Base-by-base conservation (phyloP, 352 stramenopile species). In the Pythium sp. region DNA sequence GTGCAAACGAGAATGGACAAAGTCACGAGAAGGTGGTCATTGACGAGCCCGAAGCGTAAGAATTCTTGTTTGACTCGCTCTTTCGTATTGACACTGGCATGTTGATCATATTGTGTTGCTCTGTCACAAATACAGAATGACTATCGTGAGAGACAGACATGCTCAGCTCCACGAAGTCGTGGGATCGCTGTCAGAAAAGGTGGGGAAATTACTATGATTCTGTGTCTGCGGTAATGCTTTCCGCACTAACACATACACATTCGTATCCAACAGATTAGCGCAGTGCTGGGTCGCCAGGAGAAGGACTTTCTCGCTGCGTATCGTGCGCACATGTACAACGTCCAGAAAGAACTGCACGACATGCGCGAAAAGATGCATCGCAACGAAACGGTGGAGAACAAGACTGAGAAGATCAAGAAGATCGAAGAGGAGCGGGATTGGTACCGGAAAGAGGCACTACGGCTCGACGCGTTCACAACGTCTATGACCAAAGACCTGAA, bases 321-420 rank as follows among this genome's bases (percentile, higher is more conserved):
- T 62, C 86, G 93, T n/a, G 90, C 92, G 11, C 93, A 98, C 72
- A 98, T 98, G 93, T 98, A 97, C 78, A 98, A 92, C 41, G 93
- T 98, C 9, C 93, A 98, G 71, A 97, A 97, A 70, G 93, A 98
- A 69, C 82, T 98, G 11, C 89, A 97, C 36, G 90, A 97, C 46
- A 90, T 96, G 68, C 89, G 94, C 28, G 88, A 97, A 62, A 91
- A 90, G 68, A 84, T 97, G 62, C 82, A 95, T 66, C 84, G 90
- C 55, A 97, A 98, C 62, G 93, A 97, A 67, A 92, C 84, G 1
- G 72, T 88, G 2, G 84, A 92, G 65, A 94, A 93, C 80, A 94
- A 94, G 69, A 91, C 77, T 0, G 87, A 94, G 69, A 97, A 97
- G 64, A 95, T 97, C 66, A 93, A 97, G 70, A 91, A 95, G 66